Base-by-base conservation (phyloP, 208 protist species). In the Crithidia mellificae region DNA sequence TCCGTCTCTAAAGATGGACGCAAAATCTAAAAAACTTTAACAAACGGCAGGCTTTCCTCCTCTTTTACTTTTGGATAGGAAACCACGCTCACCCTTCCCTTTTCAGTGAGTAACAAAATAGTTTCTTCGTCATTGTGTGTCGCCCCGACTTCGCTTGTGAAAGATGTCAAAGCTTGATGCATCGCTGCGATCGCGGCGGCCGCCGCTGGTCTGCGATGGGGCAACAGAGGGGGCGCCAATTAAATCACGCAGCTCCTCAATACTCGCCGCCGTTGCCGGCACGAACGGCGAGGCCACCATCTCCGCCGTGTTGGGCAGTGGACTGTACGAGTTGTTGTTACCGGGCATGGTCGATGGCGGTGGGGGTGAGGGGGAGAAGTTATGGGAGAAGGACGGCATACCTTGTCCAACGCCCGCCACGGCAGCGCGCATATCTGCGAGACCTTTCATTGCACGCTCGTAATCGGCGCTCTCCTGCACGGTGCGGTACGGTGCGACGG, bases 241-340 rank as follows among this genome's bases (percentile, higher is more conserved):
- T 15, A 76, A 32, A 19, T 69, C 46, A 5, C 63, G 70, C 56
- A 76, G 44, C 44, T 76, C 70, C 24, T 76, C 70, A 43, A 76
- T 69, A 39, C 63, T 76, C 11, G 56, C 63, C 17, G 52, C 27
- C 2, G 29, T 44, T 2, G 61, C 19, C 1, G 44, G 41, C 47
- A 50, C 7, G 7, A 41, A 20, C 1, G 56, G 6, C 39, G 27
- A 12, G 7, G 17, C 25, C n/a, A 22, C 49, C 25, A 5, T 17
- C 6, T 62, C 39, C 12, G 44, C n/a, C 17, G 30, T 24, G 25
- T 2, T 1, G 25, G 29, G 3, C n/a, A 34, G 6, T 11, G 25
- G 50, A 32, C 30, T 51, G 68, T 20, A 17, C 6, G 2, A 3
- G 25, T 43, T 46, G 2, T 12, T 20, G 39, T 20, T 17, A 46